A percentile compares a stretch with the other conserved stretches of the same genome.
Conservation (phyloP, 1,284 basidiomycete genomes). For the Lentinula novae-zelandiae region DNA sequence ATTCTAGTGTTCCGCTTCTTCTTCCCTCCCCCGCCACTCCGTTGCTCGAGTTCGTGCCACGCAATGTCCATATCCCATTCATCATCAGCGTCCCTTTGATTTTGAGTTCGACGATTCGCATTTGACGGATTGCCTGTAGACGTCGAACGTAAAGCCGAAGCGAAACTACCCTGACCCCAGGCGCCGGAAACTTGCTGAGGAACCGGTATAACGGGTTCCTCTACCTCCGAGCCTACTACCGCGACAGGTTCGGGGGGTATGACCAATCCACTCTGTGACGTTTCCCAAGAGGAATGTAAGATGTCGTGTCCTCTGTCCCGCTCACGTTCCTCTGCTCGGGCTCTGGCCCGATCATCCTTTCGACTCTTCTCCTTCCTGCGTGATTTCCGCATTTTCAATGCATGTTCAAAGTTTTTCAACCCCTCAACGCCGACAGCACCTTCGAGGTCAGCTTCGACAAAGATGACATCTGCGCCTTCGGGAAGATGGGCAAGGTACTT, state of each 20-base stretch:
- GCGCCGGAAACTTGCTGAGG: conserved; percentile 44
- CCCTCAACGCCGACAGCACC: conserved; percentile 71
- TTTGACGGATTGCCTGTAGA: conserved; percentile 14
- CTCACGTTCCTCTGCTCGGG: conserved; percentile 77
- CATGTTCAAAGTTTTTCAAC: conserved; percentile 76
- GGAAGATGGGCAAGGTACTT: conserved; percentile 95
- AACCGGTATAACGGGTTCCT: conserved; percentile 19
- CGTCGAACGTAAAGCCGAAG: conserved; percentile 59
- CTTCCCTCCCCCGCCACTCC: conserved; percentile 47
- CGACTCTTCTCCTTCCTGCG: conserved; percentile 74
- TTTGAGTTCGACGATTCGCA: conserved; percentile 12
- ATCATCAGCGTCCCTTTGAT: conserved; percentile 39
- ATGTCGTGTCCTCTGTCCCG: conserved; percentile 50
- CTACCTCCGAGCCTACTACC: conserved; percentile 27
- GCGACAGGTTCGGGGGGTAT: conserved; percentile 19
- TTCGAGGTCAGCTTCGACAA: conserved; percentile 86
- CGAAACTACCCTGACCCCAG: conserved; percentile 78
- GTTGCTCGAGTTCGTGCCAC: conserved; percentile 78
- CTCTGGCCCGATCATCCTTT: conserved; percentile 81
- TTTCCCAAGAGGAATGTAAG: conserved; percentile 16
- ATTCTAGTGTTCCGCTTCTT: conserved; percentile 56
- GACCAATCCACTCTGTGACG: neutral
- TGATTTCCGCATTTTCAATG: conserved; percentile 72
- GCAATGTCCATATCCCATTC: conserved; percentile 79
- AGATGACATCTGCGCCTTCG: conserved; percentile 89